These are phyloP conservation scores for Aureobasidium musti DNA, from an alignment of 2,329 filamentous ascomycete genomes.

Conservation along the genomic window DNA sequence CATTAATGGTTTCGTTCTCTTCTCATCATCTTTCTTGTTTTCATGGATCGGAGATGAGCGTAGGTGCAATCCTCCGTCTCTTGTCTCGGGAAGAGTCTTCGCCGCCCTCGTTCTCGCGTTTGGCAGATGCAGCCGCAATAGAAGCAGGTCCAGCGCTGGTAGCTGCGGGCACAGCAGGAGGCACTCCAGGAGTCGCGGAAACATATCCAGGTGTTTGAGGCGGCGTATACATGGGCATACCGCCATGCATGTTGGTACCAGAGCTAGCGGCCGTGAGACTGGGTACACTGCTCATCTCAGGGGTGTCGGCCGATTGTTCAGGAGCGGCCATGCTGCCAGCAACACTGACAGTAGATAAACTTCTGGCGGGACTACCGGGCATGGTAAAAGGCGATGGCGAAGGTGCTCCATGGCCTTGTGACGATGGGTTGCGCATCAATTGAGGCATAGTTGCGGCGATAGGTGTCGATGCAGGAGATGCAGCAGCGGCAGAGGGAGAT, in stretches of 20 bases:
- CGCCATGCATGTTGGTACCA: constrained; percentile 45
- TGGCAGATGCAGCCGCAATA: constrained; percentile 31
- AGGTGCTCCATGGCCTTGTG: constrained; percentile 29
- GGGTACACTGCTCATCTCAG: constrained; percentile 75
- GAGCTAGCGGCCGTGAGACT: constrained; percentile 74
- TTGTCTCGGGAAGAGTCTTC: constrained; percentile 46
- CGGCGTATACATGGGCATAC: constrained; percentile 79
- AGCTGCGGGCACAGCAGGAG: constrained; percentile 37
- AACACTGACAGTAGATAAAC: constrained; percentile 30
- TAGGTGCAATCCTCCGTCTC: constrained; percentile 51
- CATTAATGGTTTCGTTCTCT: neutral
- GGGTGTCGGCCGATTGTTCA: constrained; percentile 62
- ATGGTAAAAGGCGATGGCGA: constrained; percentile 31
- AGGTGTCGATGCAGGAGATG: constrained; percentile 38
- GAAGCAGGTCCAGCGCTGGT: constrained; percentile 2
- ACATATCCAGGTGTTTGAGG: constrained; percentile 73
- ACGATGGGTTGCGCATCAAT: constrained; percentile 29
- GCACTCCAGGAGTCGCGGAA: constrained; percentile 49
- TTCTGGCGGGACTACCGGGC: constrained; percentile 32
- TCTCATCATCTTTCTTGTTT: no score
- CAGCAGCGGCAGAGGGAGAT: constrained; percentile 36
- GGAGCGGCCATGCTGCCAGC: constrained; percentile 36
- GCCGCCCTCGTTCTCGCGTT: constrained; percentile 43
- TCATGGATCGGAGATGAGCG: constrained; percentile 31
- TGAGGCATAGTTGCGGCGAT: constrained; percentile 24